phyloP scores from a whole-genome alignment of 805 yeast species.

The Zygoascus tannicola region DNA sequence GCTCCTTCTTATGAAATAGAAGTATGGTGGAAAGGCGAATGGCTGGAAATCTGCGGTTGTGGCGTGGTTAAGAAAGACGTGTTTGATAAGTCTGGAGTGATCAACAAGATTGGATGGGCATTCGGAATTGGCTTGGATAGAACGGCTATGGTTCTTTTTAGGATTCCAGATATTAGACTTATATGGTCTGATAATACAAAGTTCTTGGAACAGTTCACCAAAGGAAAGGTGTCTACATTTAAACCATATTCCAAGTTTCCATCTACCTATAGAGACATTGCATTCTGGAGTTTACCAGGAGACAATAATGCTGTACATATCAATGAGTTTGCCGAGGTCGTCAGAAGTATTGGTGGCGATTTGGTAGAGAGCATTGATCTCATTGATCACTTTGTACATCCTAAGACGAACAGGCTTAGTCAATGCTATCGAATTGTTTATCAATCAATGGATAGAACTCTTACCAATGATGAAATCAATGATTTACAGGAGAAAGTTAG shows the following conservation, averaged over 20 bases:
- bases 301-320: constrained; percentile 41
- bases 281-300: constrained; percentile 71
- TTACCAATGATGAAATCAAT: constrained; percentile 81
- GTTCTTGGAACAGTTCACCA: constrained; percentile 61
- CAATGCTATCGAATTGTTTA: constrained; percentile 85
- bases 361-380: constrained; percentile 76
- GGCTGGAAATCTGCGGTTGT: constrained; percentile 96
- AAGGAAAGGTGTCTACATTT: constrained; percentile 60
- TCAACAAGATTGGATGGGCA: constrained; percentile 80
- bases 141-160: constrained; percentile 90
- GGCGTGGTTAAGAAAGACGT: constrained; percentile 82
- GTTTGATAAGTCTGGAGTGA: constrained; percentile 58
- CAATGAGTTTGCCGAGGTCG: constrained; percentile 90
- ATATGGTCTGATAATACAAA: constrained; percentile 85
- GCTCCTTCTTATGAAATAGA: constrained; percentile 98
- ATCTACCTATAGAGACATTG: constrained; percentile 73
- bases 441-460: constrained; percentile 90
- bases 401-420: constrained; percentile 65
- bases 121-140: constrained; percentile 94
- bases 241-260: constrained; percentile 89
- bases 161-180: constrained; percentile 87
- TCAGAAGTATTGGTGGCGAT: constrained; percentile 73
- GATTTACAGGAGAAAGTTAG: constrained; percentile 59
- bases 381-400: constrained; percentile 76
- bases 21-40: constrained; percentile 97